These are phyloP conservation scores for Solanum medicagineum DNA, from an alignment of 257 asterid species.

Conservation along the genomic window DNA sequence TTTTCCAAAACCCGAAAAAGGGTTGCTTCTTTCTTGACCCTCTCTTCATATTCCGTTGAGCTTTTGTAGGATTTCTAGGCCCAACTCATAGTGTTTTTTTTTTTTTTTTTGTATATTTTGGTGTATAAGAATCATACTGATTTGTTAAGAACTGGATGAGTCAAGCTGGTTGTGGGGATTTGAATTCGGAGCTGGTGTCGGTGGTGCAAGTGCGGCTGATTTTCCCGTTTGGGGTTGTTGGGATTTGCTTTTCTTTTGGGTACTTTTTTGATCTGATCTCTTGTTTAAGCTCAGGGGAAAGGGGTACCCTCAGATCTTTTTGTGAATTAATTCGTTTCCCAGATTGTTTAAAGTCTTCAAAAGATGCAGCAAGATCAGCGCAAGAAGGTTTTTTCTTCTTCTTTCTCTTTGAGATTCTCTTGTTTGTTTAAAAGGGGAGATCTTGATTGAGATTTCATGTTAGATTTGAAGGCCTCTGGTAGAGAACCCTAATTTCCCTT, in stretches of 20 bases:
- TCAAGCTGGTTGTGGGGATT: neutral
- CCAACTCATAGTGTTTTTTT: neutral
- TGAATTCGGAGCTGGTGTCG: neutral
- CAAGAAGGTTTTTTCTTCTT: slow-evolving; percentile 37
- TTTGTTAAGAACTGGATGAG: slow-evolving; percentile 1
- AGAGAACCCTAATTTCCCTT: neutral
- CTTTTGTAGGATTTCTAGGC: neutral
- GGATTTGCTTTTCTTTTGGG: neutral
- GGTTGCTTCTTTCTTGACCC: neutral
- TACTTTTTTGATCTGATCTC: neutral
- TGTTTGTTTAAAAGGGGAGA: neutral
- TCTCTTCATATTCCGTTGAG: neutral
- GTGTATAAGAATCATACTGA: neutral
- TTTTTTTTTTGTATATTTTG: neutral
- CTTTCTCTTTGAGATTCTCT: neutral
- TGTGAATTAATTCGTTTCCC: neutral
- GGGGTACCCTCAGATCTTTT: neutral
- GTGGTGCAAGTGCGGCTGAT: neutral
- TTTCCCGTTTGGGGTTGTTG: neutral
- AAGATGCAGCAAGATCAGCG: slow-evolving; percentile 52
- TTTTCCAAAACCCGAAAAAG: neutral
- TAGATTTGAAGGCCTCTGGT: neutral
- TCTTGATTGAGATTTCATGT: neutral
- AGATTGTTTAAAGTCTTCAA: neutral
- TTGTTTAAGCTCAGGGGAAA: neutral